phyloP scores from a whole-genome alignment of 208 protist genomes.

The Leishmania arabica region DNA sequence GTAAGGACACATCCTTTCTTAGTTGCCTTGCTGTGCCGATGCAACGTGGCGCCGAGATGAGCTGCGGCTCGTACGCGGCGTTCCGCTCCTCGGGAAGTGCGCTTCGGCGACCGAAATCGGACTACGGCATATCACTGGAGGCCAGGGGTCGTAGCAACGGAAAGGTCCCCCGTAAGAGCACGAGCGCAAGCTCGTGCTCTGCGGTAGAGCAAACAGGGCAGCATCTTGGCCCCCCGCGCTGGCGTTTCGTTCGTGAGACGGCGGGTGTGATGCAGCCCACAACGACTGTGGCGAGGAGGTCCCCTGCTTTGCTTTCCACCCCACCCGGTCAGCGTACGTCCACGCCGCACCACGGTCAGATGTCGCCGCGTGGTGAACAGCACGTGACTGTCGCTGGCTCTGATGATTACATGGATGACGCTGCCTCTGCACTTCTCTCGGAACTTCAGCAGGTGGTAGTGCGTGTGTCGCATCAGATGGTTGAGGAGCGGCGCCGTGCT shows the following conservation, averaged over 20 bases:
- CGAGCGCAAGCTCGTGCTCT: background rate
- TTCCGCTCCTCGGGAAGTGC: background rate
- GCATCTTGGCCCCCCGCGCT: background rate
- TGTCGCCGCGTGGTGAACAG: background rate
- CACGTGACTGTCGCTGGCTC: background rate
- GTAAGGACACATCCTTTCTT: background rate
- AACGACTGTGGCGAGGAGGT: background rate
- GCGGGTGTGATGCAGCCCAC: background rate
- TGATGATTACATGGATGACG: conserved; percentile 13
- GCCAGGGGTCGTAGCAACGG: background rate
- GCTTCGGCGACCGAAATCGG: conserved; percentile 8
- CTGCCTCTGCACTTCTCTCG: conserved; percentile 33
- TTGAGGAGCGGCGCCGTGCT: conserved; percentile 38
- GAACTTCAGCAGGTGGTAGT: conserved; percentile 56
- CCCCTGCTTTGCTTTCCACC: background rate
- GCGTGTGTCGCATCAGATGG: conserved; percentile 40
- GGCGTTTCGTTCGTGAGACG: background rate
- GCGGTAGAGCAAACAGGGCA: background rate
- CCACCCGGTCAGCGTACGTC: background rate
- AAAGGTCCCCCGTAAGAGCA: background rate
- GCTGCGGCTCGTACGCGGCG: conserved; percentile 2
- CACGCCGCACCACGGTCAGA: background rate
- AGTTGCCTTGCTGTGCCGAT: background rate
- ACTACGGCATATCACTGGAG: conserved; percentile 17
- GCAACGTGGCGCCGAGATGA: background rate